Base-by-base conservation (phyloP, 2,329 filamentous ascomycete genomes). In the Penicillium corylophilum region DNA sequence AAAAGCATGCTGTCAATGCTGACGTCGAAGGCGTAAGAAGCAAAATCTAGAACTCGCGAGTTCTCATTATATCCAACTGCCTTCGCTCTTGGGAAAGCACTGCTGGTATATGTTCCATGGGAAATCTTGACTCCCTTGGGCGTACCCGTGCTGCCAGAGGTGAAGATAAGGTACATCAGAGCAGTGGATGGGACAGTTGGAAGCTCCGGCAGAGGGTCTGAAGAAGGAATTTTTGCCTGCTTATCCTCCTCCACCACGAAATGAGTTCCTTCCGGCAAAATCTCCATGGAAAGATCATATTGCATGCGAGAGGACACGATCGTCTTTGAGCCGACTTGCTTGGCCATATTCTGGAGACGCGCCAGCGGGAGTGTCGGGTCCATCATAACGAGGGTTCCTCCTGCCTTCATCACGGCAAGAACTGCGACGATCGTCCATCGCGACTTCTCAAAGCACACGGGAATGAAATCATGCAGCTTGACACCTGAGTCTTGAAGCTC, bases 1-100 rank as follows among this genome's bases (percentile, higher is more conserved):
- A 78, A 75, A 44, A 84, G 77, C 41, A 82, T 77, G 59, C 83
- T 82, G 24, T 77, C 70, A 39, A 83, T 70, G 44, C 77, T 75
- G 31, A 80, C 74, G 56, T 84, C 80, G 45, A 81, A 78, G 15
- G 77, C 77, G 60, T 79, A 81, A 2, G 78, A 81, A 0, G 80
- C 81, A 51, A 82, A 77, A 53, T 83, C 79, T n/a, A 85, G 78
- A 12, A 87, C 82, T 2, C 86, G 76, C 5, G 82, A 85, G 0
- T 77, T 67, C 0, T 73, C 67, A 5, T 75, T 75, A 49, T 72
- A 81, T 2, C 76, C 74, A 7, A 85, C 71, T 0, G 79, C 77
- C 0, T 73, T 66, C 0, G 78, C 81, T 53, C 84, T 81, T 0
- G 77, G 76, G 10, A 77, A 64, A 20, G 82, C 79, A 5, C 79